Conservation (phyloP, 1,284 basidiomycete species). For the Ustilago crameri region DNA sequence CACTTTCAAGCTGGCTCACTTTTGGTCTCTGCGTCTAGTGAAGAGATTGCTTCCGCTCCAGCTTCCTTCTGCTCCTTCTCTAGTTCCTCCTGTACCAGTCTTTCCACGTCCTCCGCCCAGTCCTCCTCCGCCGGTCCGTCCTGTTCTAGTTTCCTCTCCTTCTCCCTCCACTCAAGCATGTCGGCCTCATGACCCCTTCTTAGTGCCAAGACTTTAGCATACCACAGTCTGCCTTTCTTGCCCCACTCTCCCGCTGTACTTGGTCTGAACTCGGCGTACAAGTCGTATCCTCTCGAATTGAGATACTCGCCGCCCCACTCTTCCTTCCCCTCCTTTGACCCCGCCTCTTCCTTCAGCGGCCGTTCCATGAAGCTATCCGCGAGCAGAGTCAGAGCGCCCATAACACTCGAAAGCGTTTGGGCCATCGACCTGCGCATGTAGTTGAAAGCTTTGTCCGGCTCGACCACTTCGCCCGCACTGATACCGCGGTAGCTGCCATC, state of each 20-base stretch:
- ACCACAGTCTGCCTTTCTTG: constrained; percentile 57
- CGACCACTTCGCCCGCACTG: constrained; percentile 76
- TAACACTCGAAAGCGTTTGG: constrained; percentile 61
- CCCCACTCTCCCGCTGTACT: constrained; percentile 66
- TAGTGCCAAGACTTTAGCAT: constrained; percentile 57
- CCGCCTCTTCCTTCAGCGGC: background rate
- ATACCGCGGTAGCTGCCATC: constrained; percentile 83
- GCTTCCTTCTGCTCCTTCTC: constrained; percentile 15
- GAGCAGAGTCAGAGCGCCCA: constrained; percentile 61
- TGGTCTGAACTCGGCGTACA: constrained; percentile 64
- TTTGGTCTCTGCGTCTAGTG: constrained; percentile 4
- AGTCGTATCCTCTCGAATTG: constrained; percentile 53
- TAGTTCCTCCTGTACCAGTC: constrained; percentile 38
- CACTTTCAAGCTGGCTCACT: constrained; percentile 1
- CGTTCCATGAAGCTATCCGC: constrained; percentile 60
- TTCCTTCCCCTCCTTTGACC: background rate
- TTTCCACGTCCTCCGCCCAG: constrained; percentile 40
- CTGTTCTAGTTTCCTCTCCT: constrained; percentile 20
- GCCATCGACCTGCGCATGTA: constrained; percentile 61
- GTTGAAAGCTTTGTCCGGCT: constrained; percentile 73
- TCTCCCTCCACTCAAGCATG: constrained; percentile 27
- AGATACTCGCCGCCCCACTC: constrained; percentile 45
- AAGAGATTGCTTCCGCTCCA: background rate
- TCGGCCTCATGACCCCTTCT: constrained; percentile 36
- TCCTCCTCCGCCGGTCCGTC: constrained; percentile 36